Evolutionary conservation across 2,329 filamentous ascomycete species (phyloP), one percentile per base, ranked within the genome.

Genomic region (Davidsoniella australis): DNA sequence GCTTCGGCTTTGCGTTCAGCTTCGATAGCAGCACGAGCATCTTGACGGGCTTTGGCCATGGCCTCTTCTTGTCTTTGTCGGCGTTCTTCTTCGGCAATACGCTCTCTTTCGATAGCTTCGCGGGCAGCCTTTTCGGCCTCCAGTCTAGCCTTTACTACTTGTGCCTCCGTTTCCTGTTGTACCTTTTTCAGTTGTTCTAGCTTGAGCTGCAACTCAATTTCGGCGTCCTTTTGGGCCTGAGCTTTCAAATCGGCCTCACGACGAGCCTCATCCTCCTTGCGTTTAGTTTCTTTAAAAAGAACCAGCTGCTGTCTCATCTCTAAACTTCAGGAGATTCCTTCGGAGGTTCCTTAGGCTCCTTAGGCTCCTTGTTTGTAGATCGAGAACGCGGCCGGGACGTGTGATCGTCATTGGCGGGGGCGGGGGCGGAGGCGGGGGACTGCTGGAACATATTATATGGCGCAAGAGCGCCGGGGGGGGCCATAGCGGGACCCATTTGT

Each of bases 291-390:
- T 54, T 74, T 68, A 41, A 74, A 66, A 8, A 64, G 63, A 10
- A 69, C 67, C 14, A 84, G 62, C 56, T 81, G 71, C 54, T 75
- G 70, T 54, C 80, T 71, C 50, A 80, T 70, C n/a, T 67, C 67
- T 54, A 80, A 66, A 76, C 76, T 50, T 81, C 73, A 6, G 41
- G 39, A 10, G 38, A 42, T 14, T 49, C 51, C 17, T 17, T 43
- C 1, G 72, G 68, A 26, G 59, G 58, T 4, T 57, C 58, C 10
- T 61, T 60, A 12, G 63, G 63, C 51, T 66, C 65, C 1, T 45
- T 52, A 6, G 41, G 20, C 23, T 52, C 50, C 46, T 52, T 52
- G 41, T 52, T 44, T 12, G 41, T 36, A 12, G 49, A 40, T 23
- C 40, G 24, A 23, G 47, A 39, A 65, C 63, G 2, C 68, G 66